Base-by-base conservation (phyloP, 176 grass and related monocot genomes). In the Eragrostis nindensis region DNA sequence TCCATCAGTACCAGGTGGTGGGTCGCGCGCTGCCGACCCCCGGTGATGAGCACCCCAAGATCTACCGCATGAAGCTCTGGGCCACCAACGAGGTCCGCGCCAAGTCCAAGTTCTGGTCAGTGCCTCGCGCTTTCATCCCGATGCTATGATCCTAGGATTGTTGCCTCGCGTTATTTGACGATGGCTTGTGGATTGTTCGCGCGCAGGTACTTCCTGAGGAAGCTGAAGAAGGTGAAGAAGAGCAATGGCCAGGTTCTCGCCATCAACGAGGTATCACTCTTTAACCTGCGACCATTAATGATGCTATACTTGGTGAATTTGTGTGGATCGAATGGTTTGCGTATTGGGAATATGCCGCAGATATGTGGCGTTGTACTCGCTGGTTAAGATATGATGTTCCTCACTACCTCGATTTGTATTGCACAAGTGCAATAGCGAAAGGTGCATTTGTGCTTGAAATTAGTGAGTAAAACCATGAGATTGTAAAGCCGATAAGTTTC, bases 1-100 rank as follows among this genome's bases (percentile, higher is more conserved):
- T 98, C 74, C 95, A 94, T 75, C 95, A 94, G 81, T 98, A 98
- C 82, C 95, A 94, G 90, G 95, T 98, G 86, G 95, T 98, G n/a
- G 92, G 95, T 76, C 89, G 95, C 44, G 95, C 85, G 8, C 92
- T 98, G 11, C 90, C 95, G 16, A 89, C 95, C 4, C 53, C 90
- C 38, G 75, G 80, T 73, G 92, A 98, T 87, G 95, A 98, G 65
- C 92, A 92, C 76, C 92, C 95, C 10, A 98, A 91, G 88, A 94
- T 98, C 70, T 98, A 93, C 83, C 87, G 92, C 73, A 98, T 98
- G 92, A 98, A 98, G 86, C 92, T 98, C 66, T 98, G 92, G 95
- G 90, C 95, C 3, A 98, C 95, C 38, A 92, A 98, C 63, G 95
- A 98, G 84, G 95, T 98, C 41, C 92, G 95, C 70, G 95, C 95